phyloP scores from a whole-genome alignment of 1,284 basidiomycete species.

The Psilocybe mexicana region DNA sequence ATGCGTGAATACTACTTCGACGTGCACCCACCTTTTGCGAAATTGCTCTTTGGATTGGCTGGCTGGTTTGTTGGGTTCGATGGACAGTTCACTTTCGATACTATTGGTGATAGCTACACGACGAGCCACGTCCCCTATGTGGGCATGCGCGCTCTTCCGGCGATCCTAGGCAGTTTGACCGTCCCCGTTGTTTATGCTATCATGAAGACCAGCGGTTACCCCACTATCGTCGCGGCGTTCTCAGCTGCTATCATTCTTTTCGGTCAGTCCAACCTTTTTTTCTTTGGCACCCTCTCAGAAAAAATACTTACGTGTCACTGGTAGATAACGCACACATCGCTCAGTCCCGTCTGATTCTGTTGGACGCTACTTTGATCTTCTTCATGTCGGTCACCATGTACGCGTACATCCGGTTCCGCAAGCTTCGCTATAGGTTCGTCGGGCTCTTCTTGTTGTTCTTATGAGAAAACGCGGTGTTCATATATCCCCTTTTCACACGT shows the following conservation, averaged over 20 bases:
- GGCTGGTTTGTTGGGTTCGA: slow-evolving; percentile 98
- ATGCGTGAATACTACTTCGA: slow-evolving; percentile 97
- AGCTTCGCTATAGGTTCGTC: slow-evolving; percentile 85
- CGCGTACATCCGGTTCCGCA: slow-evolving; percentile 94
- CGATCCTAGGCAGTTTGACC: slow-evolving; percentile 88
- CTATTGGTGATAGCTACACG: slow-evolving; percentile 93
- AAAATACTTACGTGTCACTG: not conserved
- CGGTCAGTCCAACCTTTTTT: slow-evolving; percentile 51
- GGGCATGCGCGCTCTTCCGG: slow-evolving; percentile 90
- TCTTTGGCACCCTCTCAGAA: slow-evolving; percentile 8
- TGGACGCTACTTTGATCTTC: slow-evolving; percentile 94
- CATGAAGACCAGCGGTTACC: slow-evolving; percentile 98
- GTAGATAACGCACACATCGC: slow-evolving; percentile 95
- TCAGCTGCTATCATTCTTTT: slow-evolving; percentile 86
- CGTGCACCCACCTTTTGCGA: slow-evolving; percentile 96
- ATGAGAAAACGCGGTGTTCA: not conserved
- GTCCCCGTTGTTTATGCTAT: slow-evolving; percentile 92
- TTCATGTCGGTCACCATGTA: slow-evolving; percentile 96
- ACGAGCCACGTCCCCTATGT: slow-evolving; percentile 90
- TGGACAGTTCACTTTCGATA: slow-evolving; percentile 91
- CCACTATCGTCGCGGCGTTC: slow-evolving; percentile 85
- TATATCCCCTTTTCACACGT: slow-evolving; percentile 1
- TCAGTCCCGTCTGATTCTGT: slow-evolving; percentile 93
- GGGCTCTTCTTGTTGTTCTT: not conserved
- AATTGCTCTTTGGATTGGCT: slow-evolving; percentile 88